A percentile compares a stretch with the other conserved stretches of the same genome.
phyloP scores from a whole-genome alignment of 2,329 filamentous ascomycete species.

The Fusarium sp. region DNA sequence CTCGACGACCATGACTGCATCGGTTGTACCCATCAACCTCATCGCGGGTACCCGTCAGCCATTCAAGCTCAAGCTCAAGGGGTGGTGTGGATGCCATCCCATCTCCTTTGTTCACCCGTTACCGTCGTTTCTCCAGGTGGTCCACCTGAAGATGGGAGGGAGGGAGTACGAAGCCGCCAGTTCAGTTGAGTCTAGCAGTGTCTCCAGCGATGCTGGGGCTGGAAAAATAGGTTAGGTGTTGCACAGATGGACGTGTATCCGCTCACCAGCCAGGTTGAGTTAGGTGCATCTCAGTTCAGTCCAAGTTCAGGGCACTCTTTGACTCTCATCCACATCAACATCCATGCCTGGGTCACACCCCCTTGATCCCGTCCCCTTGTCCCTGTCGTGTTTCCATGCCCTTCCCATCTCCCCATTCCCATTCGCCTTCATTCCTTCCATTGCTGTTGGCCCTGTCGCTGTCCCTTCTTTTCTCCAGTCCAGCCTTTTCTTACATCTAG shows the following conservation, averaged over 20 bases:
- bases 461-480: constrained; percentile 47
- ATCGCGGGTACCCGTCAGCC: constrained; percentile 27
- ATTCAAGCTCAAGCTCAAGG: constrained; percentile 13
- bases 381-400: constrained; percentile 51
- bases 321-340: constrained; percentile 19
- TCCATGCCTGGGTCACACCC: constrained; percentile 33
- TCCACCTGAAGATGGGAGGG: constrained; percentile 24
- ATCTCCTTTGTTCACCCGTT: constrained; percentile 32
- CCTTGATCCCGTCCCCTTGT: constrained; percentile 42
- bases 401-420: constrained; percentile 47
- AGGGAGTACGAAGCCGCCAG: constrained; percentile 29
- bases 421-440: constrained; percentile 45
- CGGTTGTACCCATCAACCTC: constrained; percentile 21
- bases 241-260: constrained; percentile 23
- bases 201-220: background rate
- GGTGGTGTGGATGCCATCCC: constrained; percentile 25
- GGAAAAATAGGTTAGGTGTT: constrained; percentile 31
- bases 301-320: constrained; percentile 22
- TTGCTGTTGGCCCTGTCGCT: constrained; percentile 45
- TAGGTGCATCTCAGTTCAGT: constrained; percentile 31
- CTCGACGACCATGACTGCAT: background rate
- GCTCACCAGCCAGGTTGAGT: constrained; percentile 34
- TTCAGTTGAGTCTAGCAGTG: background rate
- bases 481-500: constrained; percentile 44
- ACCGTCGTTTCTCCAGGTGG: constrained; percentile 9